These are phyloP conservation scores for Stemphylium vesicarium DNA, from an alignment of 2,329 filamentous ascomycete genomes.

Conservation along the genomic window DNA sequence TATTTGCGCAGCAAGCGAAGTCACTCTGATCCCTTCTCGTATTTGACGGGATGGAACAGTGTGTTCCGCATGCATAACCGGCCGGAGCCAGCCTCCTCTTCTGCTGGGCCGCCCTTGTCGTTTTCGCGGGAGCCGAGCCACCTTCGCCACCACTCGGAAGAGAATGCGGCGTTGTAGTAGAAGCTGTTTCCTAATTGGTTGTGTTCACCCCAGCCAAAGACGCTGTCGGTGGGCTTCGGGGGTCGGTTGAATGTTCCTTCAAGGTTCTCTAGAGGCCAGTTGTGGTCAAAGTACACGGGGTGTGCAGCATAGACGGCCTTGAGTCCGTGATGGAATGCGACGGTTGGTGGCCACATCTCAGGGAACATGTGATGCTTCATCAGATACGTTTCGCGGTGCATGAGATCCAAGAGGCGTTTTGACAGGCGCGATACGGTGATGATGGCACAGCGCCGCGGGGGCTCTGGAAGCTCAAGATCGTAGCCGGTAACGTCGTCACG, in stretches of 20 bases:
- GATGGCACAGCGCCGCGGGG: slow-evolving; percentile 77
- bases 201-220: slow-evolving; percentile 60
- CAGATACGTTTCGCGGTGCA: slow-evolving; percentile 77
- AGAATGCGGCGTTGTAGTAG: slow-evolving; percentile 59
- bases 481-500: slow-evolving; percentile 72
- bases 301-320: slow-evolving; percentile 81
- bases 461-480: slow-evolving; percentile 58
- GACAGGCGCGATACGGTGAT: slow-evolving; percentile 78
- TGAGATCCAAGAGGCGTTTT: slow-evolving; percentile 72
- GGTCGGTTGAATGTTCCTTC: slow-evolving; percentile 58
- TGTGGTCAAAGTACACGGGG: slow-evolving; percentile 78
- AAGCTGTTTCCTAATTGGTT: slow-evolving; percentile 59
- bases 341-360: slow-evolving; percentile 79
- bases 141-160: slow-evolving; percentile 56
- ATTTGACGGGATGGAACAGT: slow-evolving; percentile 58
- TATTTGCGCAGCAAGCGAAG: slow-evolving; percentile 20
- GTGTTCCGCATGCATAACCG: slow-evolving; percentile 55
- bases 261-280: slow-evolving; percentile 63
- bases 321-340: slow-evolving; percentile 76
- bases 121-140: slow-evolving; percentile 58
- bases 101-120: slow-evolving; percentile 49
- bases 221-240: slow-evolving; percentile 52
- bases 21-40: slow-evolving; percentile 51
- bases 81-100: slow-evolving; percentile 54
- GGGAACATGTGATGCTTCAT: slow-evolving; percentile 76